Percentiles rank a stretch among this genome's conserved stretches.
Conservation (phyloP, 1,139 yeast species). For the Suhomyces choctaworum region DNA sequence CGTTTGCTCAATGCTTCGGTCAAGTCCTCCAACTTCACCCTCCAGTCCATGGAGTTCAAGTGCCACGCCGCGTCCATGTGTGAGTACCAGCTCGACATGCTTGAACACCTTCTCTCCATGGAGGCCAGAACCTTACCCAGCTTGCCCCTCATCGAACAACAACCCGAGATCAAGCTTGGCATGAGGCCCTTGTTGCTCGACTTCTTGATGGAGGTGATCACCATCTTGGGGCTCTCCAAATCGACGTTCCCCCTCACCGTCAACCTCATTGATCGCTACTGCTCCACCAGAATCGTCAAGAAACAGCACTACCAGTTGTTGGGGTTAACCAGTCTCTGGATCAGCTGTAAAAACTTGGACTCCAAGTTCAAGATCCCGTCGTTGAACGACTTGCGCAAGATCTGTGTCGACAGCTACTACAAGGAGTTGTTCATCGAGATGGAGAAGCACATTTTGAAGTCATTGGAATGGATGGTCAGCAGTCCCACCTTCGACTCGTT, state of each 20-base stretch:
- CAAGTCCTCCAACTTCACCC: constrained; percentile 34
- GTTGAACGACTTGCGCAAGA: constrained; percentile 52
- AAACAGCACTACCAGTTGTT: constrained; percentile 63
- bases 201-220: constrained; percentile 55
- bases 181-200: constrained; percentile 54
- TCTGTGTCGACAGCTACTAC: constrained; percentile 65
- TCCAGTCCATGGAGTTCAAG: constrained; percentile 37
- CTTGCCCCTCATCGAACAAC: constrained; percentile 47
- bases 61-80: constrained; percentile 40
- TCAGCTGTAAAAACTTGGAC: constrained; percentile 70
- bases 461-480: constrained; percentile 56
- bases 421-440: constrained; percentile 62
- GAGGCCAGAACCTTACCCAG: constrained; percentile 39
- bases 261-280: constrained; percentile 53
- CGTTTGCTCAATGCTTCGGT: constrained; percentile 34
- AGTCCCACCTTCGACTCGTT: constrained; percentile 63
- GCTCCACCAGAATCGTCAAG: constrained; percentile 50
- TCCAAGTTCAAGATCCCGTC: constrained; percentile 66
- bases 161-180: constrained; percentile 50
- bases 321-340: constrained; percentile 74
- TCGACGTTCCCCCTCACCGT: constrained; percentile 58
- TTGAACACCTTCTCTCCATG: constrained; percentile 37
- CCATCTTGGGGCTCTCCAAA: constrained; percentile 48
- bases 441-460: constrained; percentile 66
- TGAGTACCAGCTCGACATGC: constrained; percentile 46